Conservation (phyloP, 495 filamentous ascomycete species). For the Haplographium delicatum region DNA sequence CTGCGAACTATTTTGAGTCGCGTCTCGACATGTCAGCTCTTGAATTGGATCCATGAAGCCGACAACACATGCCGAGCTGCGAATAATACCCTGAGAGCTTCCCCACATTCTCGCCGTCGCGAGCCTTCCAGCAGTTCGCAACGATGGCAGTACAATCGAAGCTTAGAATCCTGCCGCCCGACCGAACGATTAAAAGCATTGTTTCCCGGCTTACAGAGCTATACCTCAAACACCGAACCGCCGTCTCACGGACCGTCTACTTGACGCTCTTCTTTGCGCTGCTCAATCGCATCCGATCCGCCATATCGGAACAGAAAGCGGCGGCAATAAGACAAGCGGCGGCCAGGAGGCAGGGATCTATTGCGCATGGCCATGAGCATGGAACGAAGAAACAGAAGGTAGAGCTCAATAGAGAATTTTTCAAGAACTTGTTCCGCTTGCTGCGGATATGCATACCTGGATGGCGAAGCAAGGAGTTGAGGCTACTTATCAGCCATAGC, state of each 20-base stretch:
- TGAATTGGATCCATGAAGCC: neutral
- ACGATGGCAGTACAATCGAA: conserved; percentile 81
- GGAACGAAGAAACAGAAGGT: conserved; percentile 65
- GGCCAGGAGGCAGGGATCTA: conserved; percentile 49
- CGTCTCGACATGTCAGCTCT: neutral
- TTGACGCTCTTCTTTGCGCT: conserved; percentile 86
- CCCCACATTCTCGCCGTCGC: conserved; percentile 7
- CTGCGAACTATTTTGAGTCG: neutral
- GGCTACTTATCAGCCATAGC: conserved; percentile 79
- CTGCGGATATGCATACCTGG: conserved; percentile 85
- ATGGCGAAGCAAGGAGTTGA: conserved; percentile 80
- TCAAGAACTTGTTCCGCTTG: conserved; percentile 73
- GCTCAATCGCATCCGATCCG: conserved; percentile 83
- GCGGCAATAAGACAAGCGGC: conserved; percentile 69
- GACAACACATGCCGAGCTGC: neutral
- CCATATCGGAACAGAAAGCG: conserved; percentile 87
- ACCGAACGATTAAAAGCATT: conserved; percentile 67
- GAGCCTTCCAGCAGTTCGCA: neutral
- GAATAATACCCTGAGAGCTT: conserved; percentile 6
- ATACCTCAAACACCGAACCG: conserved; percentile 81
- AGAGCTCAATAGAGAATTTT: conserved; percentile 93
- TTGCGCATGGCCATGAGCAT: conserved; percentile 32
- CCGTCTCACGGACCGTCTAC: conserved; percentile 87
- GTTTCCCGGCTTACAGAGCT: conserved; percentile 66
- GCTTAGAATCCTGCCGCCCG: conserved; percentile 45